Evolutionary conservation across 2,329 filamentous ascomycete genomes (phyloP), one percentile per base, ranked within the genome.

Genomic region (Neofusicoccum sp.): DNA sequence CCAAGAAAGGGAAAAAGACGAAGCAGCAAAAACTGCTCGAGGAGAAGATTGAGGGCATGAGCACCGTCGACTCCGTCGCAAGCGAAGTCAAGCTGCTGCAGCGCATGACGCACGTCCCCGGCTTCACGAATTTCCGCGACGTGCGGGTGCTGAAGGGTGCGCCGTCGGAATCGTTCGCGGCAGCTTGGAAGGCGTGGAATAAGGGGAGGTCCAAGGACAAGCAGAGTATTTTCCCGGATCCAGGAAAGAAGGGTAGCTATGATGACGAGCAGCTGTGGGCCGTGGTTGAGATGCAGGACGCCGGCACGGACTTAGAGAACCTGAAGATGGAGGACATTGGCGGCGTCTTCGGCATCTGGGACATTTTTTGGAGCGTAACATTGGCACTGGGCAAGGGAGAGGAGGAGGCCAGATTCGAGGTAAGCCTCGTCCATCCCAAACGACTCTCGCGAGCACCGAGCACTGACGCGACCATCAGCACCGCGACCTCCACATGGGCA

Each of bases 341-440:
- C 39, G 71, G 71, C 14, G 71, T 82, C 58, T 81, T 75, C 75
- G 71, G 74, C 65, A 78, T 84, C 2, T 88, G 85, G 77, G 87
- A 89, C 70, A 81, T 89, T 1, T 89, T 89, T 74, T 89, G 87
- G 87, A 84, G 85, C 14, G 84, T 87, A n/a, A 83, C 83, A 6
- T 78, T 87, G 68, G 83, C 85, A 1, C 74, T 89, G 8, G 86
- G 84, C 14, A 84, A 86, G 64, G 87, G 84, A 8, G 87, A 89
- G 71, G 81, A 84, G 68, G 81, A 80, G 61, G 82, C 83, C 5
- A 74, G 80, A 58, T 89, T 89, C 68, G 87, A 89, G 73, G 78
- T 79, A 70, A 58, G 54, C 8, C 22, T 22, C 22, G 22, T 41
- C 14, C 14, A 22, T 22, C 22, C 22, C 22, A 22, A 22, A 43